Evolutionary conservation across 164 flowering plant genomes (phyloP), one percentile per base, ranked within the genome.

Genomic region (Protea cynaroides): DNA sequence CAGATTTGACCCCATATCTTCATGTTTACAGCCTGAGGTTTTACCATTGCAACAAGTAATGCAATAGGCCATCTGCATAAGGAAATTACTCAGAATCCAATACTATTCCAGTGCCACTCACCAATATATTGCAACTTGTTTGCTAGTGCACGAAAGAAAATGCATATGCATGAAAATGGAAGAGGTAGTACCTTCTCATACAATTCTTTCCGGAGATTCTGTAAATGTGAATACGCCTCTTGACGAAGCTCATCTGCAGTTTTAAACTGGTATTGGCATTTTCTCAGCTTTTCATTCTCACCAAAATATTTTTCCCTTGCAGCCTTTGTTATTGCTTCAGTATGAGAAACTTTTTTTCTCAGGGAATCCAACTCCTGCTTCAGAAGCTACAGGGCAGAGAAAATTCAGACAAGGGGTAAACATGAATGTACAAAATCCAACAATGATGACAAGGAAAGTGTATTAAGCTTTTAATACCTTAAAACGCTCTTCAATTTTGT

Each of bases 171-270:
- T 46, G 38, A 47, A 22, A 2, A 51, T 29, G 25, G 29, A 2
- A 29, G 34, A 38, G 21, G 56, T 56, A 62, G 50, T 70, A 88
- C 97, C 85, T 85, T 86, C 58, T 82, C 85, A 64, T 70, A 71
- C 25, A 72, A 61, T 68, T 82, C 79, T 72, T 81, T 82, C 79
- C 65, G 86, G 74, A 86, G 72, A 60, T 62, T 69, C 73, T 72
- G 79, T 23, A 83, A 58, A 47, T 73, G 72, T 17, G 65, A 56
- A 71, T 84, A 90, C 14, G 94, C 95, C 59, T 77, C 79, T 75
- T 90, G 97, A 46, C 97, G 92, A 69, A 78, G 63, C 29, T 65
- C 75, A 80, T 90, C 75, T 5, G 90, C 97, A 66, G 70, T 80
- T 68, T 59, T 78, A 65, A 72, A 85, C 69, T 83, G 81, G 9